Evolutionary conservation across 2,329 filamentous ascomycete genomes (phyloP), one percentile per base, ranked within the genome.

Genomic region (Meredithiella fracta): DNA sequence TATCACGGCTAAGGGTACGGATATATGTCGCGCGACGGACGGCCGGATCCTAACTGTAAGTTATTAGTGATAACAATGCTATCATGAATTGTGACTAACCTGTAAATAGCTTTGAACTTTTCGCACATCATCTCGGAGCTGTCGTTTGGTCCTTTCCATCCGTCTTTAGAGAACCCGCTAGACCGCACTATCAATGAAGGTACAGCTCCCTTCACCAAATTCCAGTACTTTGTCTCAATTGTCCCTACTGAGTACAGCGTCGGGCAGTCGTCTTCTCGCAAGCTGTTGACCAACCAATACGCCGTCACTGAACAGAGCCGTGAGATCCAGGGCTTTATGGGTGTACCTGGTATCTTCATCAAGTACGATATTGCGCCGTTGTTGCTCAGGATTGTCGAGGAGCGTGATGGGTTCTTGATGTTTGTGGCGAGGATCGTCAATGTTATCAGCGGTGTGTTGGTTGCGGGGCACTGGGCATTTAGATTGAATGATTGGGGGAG

Each of bases 281-380:
- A 69, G 31, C 77, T 78, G 64, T 83, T 81, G 55, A 97, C 92
- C 15, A 98, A 98, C 73, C 92, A 98, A 69, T 98, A 98, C 72
- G 92, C 91, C 59, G 92, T 95, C 0, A 97, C 90, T 0, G 87
- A 90, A 65, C 90, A 97, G 72, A 84, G 78, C 62, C 79, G 82
- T 63, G 71, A 74, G 37, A 77, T 94, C 44, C 72, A 75, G 55
- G 85, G 94, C 64, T 80, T 74, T 62, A 52, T 55, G 40, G 71
- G 73, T 58, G 79, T 96, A 0, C 92, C 92, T 0, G 92, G 92
- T 31, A 81, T 98, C 60, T 98, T 97, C 67, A 86, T 98, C 77
- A 98, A 97, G 72, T 98, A 94, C 71, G 91, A 97, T 67, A 96
- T 98, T 63, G 92, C 98, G 73, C 92, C 92, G 1, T 90, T 98